A percentile compares a stretch with the other conserved stretches of the same genome.
Evolutionary conservation across 129 eudicot species (phyloP).

Genomic region (Flaveria bidentis): DNA sequence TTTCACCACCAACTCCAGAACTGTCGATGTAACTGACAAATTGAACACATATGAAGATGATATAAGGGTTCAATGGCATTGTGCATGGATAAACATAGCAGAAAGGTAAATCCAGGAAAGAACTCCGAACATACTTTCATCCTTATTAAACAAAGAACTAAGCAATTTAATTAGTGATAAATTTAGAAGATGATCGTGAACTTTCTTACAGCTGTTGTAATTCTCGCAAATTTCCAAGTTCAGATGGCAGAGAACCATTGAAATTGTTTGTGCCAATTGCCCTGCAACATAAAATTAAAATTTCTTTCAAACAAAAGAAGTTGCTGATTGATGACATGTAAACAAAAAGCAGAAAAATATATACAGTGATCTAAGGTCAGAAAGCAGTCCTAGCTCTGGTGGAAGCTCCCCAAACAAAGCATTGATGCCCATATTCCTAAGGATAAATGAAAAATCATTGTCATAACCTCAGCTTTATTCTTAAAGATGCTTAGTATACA

Average conservation of each 20-base stretch:
- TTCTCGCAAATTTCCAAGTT: constrained; percentile 53
- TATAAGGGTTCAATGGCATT: neutral
- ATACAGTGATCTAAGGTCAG: constrained; percentile 44
- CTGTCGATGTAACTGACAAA: constrained; percentile 71
- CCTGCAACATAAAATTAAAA: constrained; percentile 38
- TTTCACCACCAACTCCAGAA: constrained; percentile 68
- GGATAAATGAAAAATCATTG: neutral
- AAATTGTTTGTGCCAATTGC: constrained; percentile 58
- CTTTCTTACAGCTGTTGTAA: constrained; percentile 58
- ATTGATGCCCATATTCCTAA: constrained; percentile 64
- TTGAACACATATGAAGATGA: constrained; percentile 14
- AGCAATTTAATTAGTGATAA: neutral
- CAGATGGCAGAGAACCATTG: constrained; percentile 70
- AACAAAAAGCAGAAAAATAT: neutral
- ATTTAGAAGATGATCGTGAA: neutral
- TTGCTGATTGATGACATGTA: neutral
- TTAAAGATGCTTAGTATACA: neutral
- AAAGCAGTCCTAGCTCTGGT: constrained; percentile 61
- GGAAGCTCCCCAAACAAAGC: constrained; percentile 75
- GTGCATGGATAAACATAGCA: neutral
- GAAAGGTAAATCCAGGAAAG: neutral
- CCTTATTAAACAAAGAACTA: neutral
- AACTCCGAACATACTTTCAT: neutral
- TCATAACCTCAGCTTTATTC: constrained; percentile 12
- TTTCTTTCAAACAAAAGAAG: neutral